Evolutionary conservation across 1,139 yeast genomes (phyloP), one percentile per base, ranked within the genome.

Genomic region (Yamadazyma jaroonii): DNA sequence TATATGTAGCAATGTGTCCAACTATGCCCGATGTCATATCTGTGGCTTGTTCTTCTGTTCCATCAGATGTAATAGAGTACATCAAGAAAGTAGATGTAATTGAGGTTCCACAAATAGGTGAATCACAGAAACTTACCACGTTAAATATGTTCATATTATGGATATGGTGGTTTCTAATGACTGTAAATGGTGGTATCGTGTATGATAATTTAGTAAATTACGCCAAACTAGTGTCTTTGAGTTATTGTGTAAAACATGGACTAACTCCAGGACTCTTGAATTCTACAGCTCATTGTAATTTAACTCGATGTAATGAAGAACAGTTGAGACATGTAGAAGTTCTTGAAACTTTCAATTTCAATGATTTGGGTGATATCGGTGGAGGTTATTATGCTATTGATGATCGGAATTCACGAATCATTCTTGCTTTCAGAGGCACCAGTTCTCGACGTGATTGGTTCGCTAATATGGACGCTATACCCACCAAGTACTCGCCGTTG

Each of bases 371-470:
- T 8, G 72, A 71, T 29, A 65, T 77, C 7, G 82, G 85, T 0
- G 67, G 81, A 1, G 85, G 77, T 4, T 67, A 56, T 44, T 59
- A 72, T 35, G 80, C 74, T 1, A 48, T 68, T 6, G 79, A 79
- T 48, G 52, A 59, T 12, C 33, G 41, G 4, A 39, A 53, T 15
- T 50, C 64, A 39, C 53, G 64, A 44, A 56, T 81, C 23, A 41
- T 70, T 39, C 48, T 75, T 43, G 65, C 60, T 25, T 76, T 79
- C 42, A 67, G 85, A 55, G 87, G 88, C 2, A 76, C 84, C 0
- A 64, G 78, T 1, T 67, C 82, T 5, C 55, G 63, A 8, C 64
- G 72, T 31, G 90, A 82, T 49, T 74, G 84, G 79, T 44, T 67
- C 13, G 67, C 77, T 29, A 80, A 81, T 58, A 57, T 79, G 34